A percentile compares a stretch with the other conserved stretches of the same genome.
These are phyloP conservation scores for Linnemannia hyalina DNA, from an alignment of 192 early-diverging fungal species.

Conservation along the genomic window DNA sequence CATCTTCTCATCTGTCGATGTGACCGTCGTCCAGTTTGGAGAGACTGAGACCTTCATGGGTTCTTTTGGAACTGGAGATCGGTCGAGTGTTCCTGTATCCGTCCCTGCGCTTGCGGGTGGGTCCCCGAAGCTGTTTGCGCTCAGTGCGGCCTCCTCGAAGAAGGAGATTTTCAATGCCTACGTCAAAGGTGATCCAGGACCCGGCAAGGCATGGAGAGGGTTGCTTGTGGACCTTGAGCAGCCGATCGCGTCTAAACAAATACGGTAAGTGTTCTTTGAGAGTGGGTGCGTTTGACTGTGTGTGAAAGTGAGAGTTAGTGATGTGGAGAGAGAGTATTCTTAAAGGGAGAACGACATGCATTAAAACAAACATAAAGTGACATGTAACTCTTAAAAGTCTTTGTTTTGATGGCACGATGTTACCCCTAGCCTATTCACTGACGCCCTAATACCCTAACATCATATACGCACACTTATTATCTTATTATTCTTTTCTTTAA, in stretches of 20 bases:
- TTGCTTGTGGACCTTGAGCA: neutral
- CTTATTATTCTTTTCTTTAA: neutral
- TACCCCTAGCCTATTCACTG: too few relatives aligned
- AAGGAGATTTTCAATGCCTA: neutral
- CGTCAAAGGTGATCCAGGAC: neutral
- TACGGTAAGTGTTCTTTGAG: too few relatives aligned
- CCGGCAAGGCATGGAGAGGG: neutral
- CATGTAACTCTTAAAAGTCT: too few relatives aligned
- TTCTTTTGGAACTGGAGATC: neutral
- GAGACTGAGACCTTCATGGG: neutral
- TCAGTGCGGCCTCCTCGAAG: neutral
- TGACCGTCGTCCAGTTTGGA: neutral
- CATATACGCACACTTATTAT: neutral
- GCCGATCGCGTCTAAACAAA: neutral
- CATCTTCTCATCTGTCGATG: neutral
- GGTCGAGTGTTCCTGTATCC: neutral
- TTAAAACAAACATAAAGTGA: too few relatives aligned
- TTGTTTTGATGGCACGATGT: too few relatives aligned
- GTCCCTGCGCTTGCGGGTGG: neutral
- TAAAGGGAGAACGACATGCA: too few relatives aligned
- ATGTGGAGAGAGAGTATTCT: too few relatives aligned
- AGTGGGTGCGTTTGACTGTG: too few relatives aligned
- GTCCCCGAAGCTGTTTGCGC: neutral
- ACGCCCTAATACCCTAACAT: too few relatives aligned
- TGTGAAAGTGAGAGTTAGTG: too few relatives aligned